Evolutionary conservation across 2,329 filamentous ascomycete species (phyloP).

Genomic region (Cytospora mali): DNA sequence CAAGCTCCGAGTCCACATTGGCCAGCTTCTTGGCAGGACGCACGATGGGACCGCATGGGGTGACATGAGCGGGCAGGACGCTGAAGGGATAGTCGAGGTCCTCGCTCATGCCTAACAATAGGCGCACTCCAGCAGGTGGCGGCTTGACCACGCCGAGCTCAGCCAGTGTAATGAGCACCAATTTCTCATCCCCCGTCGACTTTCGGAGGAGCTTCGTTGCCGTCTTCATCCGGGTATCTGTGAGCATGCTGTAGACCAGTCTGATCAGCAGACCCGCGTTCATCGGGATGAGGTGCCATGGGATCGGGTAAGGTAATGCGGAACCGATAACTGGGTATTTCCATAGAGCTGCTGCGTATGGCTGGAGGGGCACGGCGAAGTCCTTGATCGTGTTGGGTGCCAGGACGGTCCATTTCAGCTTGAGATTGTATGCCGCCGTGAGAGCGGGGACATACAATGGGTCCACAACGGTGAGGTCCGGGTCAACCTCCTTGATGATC

Average conservation of each 20-base stretch:
- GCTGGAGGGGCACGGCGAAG: slow-evolving; percentile 44
- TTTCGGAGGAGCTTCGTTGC: slow-evolving; percentile 35
- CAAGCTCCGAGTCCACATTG: slow-evolving; percentile 44
- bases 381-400: slow-evolving; percentile 41
- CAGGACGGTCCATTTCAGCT: slow-evolving; percentile 34
- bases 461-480: too few relatives aligned
- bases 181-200: slow-evolving; percentile 26
- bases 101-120: slow-evolving; percentile 35
- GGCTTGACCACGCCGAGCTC: slow-evolving; percentile 31
- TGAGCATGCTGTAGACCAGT: slow-evolving; percentile 30
- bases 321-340: slow-evolving; percentile 49
- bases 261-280: slow-evolving; percentile 45
- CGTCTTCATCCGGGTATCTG: slow-evolving; percentile 29
- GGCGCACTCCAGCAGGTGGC: slow-evolving; percentile 28
- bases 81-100: slow-evolving; percentile 45
- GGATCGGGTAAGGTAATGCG: slow-evolving; percentile 49
- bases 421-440: slow-evolving; percentile 42
- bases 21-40: slow-evolving; percentile 38
- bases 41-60: slow-evolving; percentile 51
- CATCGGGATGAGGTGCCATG: slow-evolving; percentile 44
- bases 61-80: slow-evolving; percentile 43
- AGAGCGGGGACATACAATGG: slow-evolving; percentile 40
- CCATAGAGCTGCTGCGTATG: slow-evolving; percentile 39
- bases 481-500: too few relatives aligned
- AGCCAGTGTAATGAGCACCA: slow-evolving; percentile 31